Evolutionary conservation across 202 grass and related monocot species (phyloP), one percentile per base, ranked within the genome.

Genomic region (Schoenoplectus tabernaemontani): DNA sequence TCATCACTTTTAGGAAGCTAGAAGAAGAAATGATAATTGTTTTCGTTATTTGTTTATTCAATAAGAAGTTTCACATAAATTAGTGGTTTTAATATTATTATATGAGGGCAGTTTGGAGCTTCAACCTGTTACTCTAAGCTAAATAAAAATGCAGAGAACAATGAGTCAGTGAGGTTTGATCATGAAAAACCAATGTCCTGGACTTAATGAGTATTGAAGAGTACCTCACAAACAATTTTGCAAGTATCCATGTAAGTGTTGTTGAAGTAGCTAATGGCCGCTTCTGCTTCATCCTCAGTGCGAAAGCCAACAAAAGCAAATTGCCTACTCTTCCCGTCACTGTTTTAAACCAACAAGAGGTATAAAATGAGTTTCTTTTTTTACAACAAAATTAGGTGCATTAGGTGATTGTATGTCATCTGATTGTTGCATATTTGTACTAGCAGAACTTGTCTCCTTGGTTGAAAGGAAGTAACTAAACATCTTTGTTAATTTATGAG

Each of bases 221-320:
- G 34, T 92, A 98, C 95, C 91, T 98, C 91, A 15, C 95, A 98
- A 79, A 68, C 85, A 82, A 98, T 92, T 83, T 94, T 98, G 74
- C 87, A 89, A 77, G 95, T 94, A 81, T 98, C 95, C 37, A 98
- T 94, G 78, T 92, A 98, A 50, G 91, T 90, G 74, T 94, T 92
- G 64, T 94, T 89, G 83, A 98, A 98, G 83, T 98, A 98, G 3
- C 87, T 89, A 46, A 98, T 80, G 11, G 95, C 91, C 47, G 85
- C 91, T 51, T 92, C 84, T 64, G 87, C 91, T 15, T 98, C 95
- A 57, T 84, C 83, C 85, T 92, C 93, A 39, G 89, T 88, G 73
- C 88, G 87, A 68, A 94, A 98, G 39, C 95, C 91, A 67, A 97
- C 82, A 46, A 97, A 97, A 41, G 91, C 95, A 86, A 97, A 92